Evolutionary conservation across 257 asterid species (phyloP), one percentile per base, ranked within the genome.

Genomic region (Cordia subcordata): DNA sequence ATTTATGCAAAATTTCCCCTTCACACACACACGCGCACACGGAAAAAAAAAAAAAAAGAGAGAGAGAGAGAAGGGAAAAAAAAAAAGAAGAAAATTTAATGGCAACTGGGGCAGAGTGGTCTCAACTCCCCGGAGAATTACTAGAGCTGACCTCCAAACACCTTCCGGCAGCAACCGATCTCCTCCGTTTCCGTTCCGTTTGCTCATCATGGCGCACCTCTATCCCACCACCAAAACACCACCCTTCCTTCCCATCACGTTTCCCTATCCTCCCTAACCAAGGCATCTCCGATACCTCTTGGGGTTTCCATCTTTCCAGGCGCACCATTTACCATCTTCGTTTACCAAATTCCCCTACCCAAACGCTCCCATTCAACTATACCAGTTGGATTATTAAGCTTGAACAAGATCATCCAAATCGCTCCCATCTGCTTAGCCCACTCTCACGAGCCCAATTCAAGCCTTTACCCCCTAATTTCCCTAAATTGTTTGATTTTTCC

Each of bases 131-230:
- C 10, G 42, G 59, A 4, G 98, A 88, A 14, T 94, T 92, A 57
- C 68, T 88, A 52, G 67, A 85, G 72, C 79, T 78, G 58, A 73
- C 84, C 15, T 73, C 82, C 65, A 72, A 63, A 38, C 72, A 72
- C 65, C 83, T 92, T 57, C 64, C 72, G 27, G 67, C 91, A 11
- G 79, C 87, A n/a, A 66, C 67, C 50, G 96, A 88, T 67, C 55
- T 81, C 78, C 80, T 79, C 54, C 93, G 95, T 35, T 92, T 86
- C 81, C 88, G 96, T 58, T 84, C 90, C 49, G 80, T 86, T 57
- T 92, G 94, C 77, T 60, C 89, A 61, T 12, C 94, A 40, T 92
- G 96, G 95, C 91, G 96, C 53, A 66, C 77, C 62, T 82, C 90
- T 46, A 75, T 68, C 42, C 66, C 74, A 0, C 64, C 76, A 0